A percentile compares a stretch with the other conserved stretches of the same genome.
phyloP scores from a whole-genome alignment of 176 grass and related monocot species.

The Bonia amplexicaulis region DNA sequence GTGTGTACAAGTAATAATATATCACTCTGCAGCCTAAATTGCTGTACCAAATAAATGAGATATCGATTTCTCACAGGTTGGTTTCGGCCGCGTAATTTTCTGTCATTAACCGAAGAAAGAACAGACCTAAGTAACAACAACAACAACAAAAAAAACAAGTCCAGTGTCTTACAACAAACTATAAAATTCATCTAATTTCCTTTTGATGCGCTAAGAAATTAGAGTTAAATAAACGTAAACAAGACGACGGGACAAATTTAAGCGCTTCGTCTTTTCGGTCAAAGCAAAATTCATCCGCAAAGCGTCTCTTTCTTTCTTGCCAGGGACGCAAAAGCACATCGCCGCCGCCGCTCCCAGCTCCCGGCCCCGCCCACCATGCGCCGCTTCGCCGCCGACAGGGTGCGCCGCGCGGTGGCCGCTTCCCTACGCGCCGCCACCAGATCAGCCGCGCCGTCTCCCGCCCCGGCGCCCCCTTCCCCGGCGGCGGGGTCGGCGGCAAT shows the following conservation, averaged over 20 bases:
- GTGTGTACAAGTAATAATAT: neutral
- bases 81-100: neutral
- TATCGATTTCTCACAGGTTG: neutral
- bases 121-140: neutral
- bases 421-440: slow-evolving; percentile 35
- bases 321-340: slow-evolving; percentile 9
- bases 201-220: neutral
- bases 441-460: slow-evolving; percentile 28
- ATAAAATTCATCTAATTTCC: neutral
- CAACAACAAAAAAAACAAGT: too few relatives aligned
- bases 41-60: neutral
- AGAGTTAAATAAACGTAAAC: neutral
- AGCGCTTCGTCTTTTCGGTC: neutral
- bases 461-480: neutral
- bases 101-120: neutral
- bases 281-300: slow-evolving; percentile 16
- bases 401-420: slow-evolving; percentile 38
- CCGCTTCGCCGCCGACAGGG: slow-evolving; percentile 55
- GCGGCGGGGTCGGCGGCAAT: slow-evolving; percentile 23
- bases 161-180: too few relatives aligned
- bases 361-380: slow-evolving; percentile 35
- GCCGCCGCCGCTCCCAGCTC: neutral
- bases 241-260: neutral
- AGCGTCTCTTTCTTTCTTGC: slow-evolving; percentile 29
- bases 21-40: neutral